phyloP scores from a whole-genome alignment of 768 basidiomycete genomes.

The Leucocoprinus birnbaumii region DNA sequence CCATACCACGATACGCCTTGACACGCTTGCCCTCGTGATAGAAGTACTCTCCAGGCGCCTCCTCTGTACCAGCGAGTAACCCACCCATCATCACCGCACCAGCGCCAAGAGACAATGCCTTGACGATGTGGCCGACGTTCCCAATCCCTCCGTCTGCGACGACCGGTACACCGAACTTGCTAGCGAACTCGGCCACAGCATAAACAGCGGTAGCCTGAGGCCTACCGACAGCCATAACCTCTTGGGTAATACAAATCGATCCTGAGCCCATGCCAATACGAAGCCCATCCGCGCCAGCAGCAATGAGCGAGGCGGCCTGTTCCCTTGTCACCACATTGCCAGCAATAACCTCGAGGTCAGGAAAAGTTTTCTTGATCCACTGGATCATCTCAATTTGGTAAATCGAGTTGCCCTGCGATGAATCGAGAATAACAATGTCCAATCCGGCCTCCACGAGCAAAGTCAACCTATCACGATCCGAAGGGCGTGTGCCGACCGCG shows the following conservation, averaged over 20 bases:
- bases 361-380: conserved; percentile 88
- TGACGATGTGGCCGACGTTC: conserved; percentile 97
- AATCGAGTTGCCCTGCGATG: conserved; percentile 93
- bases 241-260: conserved; percentile 99
- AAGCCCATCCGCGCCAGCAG: conserved; percentile 92
- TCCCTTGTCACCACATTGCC: conserved; percentile 98
- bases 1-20: conserved; percentile 99
- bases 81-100: conserved; percentile 99
- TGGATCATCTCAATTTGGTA: conserved; percentile 93
- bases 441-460: conserved; percentile 92
- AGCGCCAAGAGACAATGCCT: conserved; percentile 92
- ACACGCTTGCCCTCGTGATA: conserved; percentile 99
- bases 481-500: conserved; percentile 89
- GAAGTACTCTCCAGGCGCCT: conserved; percentile 98
- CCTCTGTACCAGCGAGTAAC: conserved; percentile 91
- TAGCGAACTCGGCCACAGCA: conserved; percentile 90
- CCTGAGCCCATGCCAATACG: conserved; percentile 98
- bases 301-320: conserved; percentile 92
- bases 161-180: conserved; percentile 92
- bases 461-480: conserved; percentile 80
- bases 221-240: conserved; percentile 98
- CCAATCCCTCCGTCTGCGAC: conserved; percentile 95
- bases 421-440: conserved; percentile 93
- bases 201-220: conserved; percentile 99
- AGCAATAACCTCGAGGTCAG: conserved; percentile 88